Evolutionary conservation across 768 basidiomycete species (phyloP).

Genomic region (Pholiota conissans): DNA sequence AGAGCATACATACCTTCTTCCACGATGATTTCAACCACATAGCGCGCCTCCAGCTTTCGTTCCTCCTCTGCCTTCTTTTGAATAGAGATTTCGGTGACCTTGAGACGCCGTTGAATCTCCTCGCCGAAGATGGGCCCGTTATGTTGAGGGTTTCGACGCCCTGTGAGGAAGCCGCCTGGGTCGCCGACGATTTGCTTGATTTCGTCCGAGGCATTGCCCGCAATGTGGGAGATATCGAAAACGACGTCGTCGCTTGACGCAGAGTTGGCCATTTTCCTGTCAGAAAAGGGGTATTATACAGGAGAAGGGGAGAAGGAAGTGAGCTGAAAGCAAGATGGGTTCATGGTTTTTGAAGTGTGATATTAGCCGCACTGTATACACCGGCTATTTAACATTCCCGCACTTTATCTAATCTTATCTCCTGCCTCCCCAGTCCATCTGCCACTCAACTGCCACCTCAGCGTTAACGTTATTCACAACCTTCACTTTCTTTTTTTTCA

Average conservation of each 20-base stretch:
- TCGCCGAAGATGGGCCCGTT: conserved; percentile 13
- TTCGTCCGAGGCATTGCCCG: conserved; percentile 30
- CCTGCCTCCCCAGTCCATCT: too few species aligned
- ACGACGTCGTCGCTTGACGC: not conserved
- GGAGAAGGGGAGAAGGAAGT: not conserved
- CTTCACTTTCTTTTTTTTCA: not conserved
- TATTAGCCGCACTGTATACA: not conserved
- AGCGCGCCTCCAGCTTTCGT: conserved; percentile 36
- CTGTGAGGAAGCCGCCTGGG: conserved; percentile 15
- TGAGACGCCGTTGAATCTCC: conserved; percentile 22
- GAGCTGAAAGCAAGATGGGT: not conserved
- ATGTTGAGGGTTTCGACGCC: conserved; percentile 8
- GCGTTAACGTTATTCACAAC: not conserved
- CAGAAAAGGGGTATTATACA: not conserved
- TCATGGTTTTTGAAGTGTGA: not conserved
- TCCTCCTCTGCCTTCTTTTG: conserved; percentile 41
- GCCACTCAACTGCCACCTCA: not conserved
- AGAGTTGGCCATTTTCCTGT: conserved; percentile 6
- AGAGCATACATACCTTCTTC: conserved; percentile 38
- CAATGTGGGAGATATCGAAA: conserved; percentile 22
- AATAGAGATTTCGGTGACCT: conserved; percentile 38
- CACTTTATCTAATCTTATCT: conserved; percentile 6
- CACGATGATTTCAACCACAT: conserved; percentile 41
- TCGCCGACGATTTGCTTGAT: conserved; percentile 25
- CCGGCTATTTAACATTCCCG: conserved; percentile 1